Conservation (phyloP, 1,284 basidiomycete genomes). For the Melampsora larici-populina region DNA sequence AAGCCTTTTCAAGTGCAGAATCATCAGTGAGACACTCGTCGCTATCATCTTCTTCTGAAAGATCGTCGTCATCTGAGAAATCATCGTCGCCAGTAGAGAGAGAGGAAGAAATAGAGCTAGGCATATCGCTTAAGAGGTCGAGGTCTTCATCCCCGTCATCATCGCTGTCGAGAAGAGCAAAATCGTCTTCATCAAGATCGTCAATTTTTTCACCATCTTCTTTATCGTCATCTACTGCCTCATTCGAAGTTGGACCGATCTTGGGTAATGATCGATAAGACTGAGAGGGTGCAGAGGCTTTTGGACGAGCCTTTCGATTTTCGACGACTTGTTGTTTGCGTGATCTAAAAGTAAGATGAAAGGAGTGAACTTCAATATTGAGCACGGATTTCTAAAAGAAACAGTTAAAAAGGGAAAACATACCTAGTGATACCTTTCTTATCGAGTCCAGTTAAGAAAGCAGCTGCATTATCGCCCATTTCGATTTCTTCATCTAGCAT, state of each 20-base stretch:
- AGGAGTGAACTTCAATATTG: neutral
- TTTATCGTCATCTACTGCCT: neutral
- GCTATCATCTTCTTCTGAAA: conserved; percentile 24
- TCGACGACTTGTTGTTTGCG: conserved; percentile 28
- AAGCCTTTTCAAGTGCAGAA: conserved; percentile 48
- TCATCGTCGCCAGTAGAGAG: conserved; percentile 31
- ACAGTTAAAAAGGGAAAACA: neutral
- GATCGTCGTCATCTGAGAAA: conserved; percentile 43
- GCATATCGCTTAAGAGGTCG: conserved; percentile 40
- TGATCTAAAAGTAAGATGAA: conserved; percentile 1
- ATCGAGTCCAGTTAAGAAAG: conserved; percentile 38
- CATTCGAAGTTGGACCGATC: conserved; percentile 7
- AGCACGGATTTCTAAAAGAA: neutral
- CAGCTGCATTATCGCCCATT: conserved; percentile 5
- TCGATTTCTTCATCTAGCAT: conserved; percentile 31
- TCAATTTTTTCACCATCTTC: conserved; percentile 35
- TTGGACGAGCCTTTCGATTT: conserved; percentile 37
- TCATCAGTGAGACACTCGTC: conserved; percentile 41
- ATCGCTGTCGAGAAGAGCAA: conserved; percentile 16
- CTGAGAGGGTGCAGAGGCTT: conserved; percentile 14
- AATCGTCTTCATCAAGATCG: conserved; percentile 40
- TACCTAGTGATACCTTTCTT: conserved; percentile 40
- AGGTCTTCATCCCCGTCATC: conserved; percentile 36
- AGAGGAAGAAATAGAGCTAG: conserved; percentile 21
- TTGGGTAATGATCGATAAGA: conserved; percentile 34